Conservation (phyloP, 768 basidiomycete species). For the Trametes meyenii region DNA sequence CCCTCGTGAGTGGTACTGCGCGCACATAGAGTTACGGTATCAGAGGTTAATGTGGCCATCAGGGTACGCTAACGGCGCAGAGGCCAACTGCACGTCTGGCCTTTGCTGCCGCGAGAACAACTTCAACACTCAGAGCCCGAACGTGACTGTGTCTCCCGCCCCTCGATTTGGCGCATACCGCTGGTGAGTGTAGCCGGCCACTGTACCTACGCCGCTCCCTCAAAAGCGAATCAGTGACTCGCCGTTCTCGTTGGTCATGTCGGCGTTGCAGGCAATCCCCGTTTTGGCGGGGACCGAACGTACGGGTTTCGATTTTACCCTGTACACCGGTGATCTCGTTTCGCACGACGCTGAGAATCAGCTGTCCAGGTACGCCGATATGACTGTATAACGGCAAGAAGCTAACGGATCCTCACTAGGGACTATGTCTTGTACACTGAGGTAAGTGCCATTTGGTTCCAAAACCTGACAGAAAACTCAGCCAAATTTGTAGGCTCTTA, state of each 20-base stretch:
- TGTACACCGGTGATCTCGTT: conserved; percentile 77
- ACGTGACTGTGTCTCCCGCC: conserved; percentile 56
- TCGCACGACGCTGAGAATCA: conserved; percentile 72
- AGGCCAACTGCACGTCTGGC: conserved; percentile 71
- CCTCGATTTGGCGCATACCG: conserved; percentile 67
- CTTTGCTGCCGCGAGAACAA: conserved; percentile 66
- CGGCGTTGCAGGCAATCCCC: conserved; percentile 70
- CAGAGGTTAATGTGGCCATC: conserved; percentile 1
- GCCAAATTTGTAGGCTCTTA: conserved; percentile 48
- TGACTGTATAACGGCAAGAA: not conserved
- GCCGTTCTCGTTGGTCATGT: conserved; percentile 59
- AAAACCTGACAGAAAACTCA: no score
- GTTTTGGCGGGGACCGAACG: conserved; percentile 60
- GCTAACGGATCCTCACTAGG: conserved; percentile 36
- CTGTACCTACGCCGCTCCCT: conserved; percentile 24
- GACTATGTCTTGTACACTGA: conserved; percentile 65
- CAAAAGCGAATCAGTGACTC: conserved; percentile 50
- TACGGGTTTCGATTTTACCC: conserved; percentile 62
- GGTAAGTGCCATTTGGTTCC: conserved; percentile 37
- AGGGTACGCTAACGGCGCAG: conserved; percentile 72
- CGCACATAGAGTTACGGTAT: not conserved
- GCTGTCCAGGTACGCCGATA: conserved; percentile 52
- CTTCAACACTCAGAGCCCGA: conserved; percentile 52
- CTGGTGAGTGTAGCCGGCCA: conserved; percentile 41
- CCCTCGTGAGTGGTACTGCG: conserved; percentile 49